Percentiles rank a stretch among this genome's conserved stretches.
These are phyloP conservation scores for Nannochloropsis gaditana DNA, from an alignment of 108 stramenopile genomes.

Conservation along the genomic window DNA sequence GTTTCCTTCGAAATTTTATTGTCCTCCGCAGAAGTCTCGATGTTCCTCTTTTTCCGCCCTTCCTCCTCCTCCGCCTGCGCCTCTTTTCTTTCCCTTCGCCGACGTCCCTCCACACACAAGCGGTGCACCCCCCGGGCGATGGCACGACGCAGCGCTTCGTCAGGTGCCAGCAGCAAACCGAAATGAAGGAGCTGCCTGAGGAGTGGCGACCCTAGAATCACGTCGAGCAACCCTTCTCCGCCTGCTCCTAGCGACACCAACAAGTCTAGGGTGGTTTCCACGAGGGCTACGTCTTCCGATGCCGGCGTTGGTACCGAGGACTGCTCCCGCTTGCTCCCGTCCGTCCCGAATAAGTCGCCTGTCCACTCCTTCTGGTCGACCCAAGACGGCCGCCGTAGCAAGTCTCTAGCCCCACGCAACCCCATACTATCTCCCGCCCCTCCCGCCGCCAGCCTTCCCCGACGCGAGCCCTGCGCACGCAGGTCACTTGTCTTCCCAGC, in stretches of 20 bases:
- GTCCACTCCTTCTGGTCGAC: slow-evolving; percentile 2
- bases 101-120: background rate
- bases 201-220: background rate
- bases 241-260: background rate
- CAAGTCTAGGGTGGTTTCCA: background rate
- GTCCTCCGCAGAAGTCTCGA: background rate
- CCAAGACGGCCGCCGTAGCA: background rate
- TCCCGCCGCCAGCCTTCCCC: background rate
- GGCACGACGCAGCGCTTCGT: background rate
- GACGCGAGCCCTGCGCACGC: too few species aligned
- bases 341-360: background rate
- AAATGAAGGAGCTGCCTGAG: background rate
- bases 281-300: background rate
- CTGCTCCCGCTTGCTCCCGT: background rate
- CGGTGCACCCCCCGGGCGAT: background rate
- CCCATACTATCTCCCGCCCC: background rate
- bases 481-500: too few species aligned
- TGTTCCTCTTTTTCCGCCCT: background rate
- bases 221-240: background rate
- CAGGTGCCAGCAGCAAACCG: background rate
- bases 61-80: background rate
- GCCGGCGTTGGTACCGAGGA: background rate
- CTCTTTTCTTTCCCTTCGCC: background rate
- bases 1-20: background rate
- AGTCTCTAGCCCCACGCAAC: background rate